These are phyloP conservation scores for Lactarius pseudohatsudake DNA, from an alignment of 768 basidiomycete genomes.

Conservation along the genomic window DNA sequence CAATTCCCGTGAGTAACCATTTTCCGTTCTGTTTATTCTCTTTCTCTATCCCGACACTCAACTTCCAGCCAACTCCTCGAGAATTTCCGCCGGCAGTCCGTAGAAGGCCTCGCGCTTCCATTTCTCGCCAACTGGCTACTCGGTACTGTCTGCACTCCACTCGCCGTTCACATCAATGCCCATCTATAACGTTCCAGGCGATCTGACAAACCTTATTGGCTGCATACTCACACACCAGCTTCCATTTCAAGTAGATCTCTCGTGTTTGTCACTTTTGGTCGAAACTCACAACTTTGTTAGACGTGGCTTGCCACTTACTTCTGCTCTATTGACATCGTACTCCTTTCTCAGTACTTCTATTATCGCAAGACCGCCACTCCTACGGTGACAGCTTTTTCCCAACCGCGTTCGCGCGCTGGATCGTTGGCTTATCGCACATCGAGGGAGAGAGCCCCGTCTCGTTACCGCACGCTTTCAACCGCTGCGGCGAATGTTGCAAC, in stretches of 20 bases:
- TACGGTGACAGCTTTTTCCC: conserved; percentile 37
- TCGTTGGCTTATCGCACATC: conserved; percentile 46
- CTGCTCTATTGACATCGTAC: conserved; percentile 71
- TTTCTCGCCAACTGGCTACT: conserved; percentile 93
- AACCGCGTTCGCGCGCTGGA: conserved; percentile 45
- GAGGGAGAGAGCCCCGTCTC: conserved; percentile 52
- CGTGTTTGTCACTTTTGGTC: conserved; percentile 22
- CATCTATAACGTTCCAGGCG: conserved; percentile 51
- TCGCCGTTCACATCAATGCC: background rate
- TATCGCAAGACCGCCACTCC: conserved; percentile 49
- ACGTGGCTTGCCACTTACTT: conserved; percentile 93
- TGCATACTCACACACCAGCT: conserved; percentile 91
- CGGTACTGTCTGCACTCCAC: conserved; percentile 47
- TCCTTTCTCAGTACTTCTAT: conserved; percentile 81
- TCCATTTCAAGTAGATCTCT: conserved; percentile 76
- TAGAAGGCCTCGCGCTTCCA: conserved; percentile 88
- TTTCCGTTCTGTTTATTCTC: background rate
- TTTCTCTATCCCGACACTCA: conserved; percentile 13
- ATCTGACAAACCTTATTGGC: conserved; percentile 89
- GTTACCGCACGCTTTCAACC: conserved; percentile 66
- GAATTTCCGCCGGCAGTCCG: conserved; percentile 72
- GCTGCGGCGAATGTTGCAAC: conserved; percentile 69
- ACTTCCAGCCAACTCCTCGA: conserved; percentile 73
- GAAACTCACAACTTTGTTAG: conserved; percentile 40
- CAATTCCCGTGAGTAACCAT: conserved; percentile 75